Percentiles rank a stretch among this genome's conserved stretches.
These are phyloP conservation scores for Mycena pura DNA, from an alignment of 768 basidiomycete species.

Conservation along the genomic window DNA sequence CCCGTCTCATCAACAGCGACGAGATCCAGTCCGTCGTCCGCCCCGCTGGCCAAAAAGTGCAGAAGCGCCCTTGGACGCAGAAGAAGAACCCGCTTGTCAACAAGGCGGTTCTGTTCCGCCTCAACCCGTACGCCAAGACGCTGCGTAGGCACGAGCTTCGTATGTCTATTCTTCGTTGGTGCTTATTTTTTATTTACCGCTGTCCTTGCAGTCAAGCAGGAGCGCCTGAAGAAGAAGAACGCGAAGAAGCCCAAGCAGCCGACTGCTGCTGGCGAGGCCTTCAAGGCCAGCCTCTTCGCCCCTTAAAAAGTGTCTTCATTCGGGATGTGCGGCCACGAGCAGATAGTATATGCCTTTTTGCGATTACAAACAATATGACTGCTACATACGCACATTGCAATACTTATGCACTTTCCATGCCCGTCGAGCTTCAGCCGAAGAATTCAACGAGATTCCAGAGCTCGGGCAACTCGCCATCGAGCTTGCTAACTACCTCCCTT, in stretches of 20 bases:
- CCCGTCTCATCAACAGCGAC: constrained; percentile 96
- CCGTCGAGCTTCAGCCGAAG: constrained; percentile 39
- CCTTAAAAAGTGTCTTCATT: constrained; percentile 51
- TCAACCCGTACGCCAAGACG: constrained; percentile 99
- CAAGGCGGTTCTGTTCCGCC: constrained; percentile 93
- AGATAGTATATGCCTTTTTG: constrained; percentile 16
- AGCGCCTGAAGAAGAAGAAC: constrained; percentile 70
- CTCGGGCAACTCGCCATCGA: constrained; percentile 11
- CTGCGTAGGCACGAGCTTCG: constrained; percentile 87
- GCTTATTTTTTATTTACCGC: not conserved
- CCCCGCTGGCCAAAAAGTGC: constrained; percentile 80
- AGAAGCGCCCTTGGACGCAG: constrained; percentile 97
- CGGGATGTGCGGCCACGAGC: not conserved
- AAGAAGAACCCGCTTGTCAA: constrained; percentile 99
- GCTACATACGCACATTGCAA: constrained; percentile 4
- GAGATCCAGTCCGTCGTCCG: constrained; percentile 98
- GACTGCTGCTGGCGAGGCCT: constrained; percentile 75
- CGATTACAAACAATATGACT: no score
- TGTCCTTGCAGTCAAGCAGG: constrained; percentile 74
- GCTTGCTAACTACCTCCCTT: constrained; percentile 30
- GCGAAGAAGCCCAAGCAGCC: constrained; percentile 70
- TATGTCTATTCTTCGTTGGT: constrained; percentile 49
- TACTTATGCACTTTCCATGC: constrained; percentile 6
- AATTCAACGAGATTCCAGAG: constrained; percentile 51
- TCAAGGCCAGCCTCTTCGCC: constrained; percentile 86